Evolutionary conservation across 2,329 filamentous ascomycete genomes (phyloP).

Genomic region (Arthrobotrys pseudoclavata): DNA sequence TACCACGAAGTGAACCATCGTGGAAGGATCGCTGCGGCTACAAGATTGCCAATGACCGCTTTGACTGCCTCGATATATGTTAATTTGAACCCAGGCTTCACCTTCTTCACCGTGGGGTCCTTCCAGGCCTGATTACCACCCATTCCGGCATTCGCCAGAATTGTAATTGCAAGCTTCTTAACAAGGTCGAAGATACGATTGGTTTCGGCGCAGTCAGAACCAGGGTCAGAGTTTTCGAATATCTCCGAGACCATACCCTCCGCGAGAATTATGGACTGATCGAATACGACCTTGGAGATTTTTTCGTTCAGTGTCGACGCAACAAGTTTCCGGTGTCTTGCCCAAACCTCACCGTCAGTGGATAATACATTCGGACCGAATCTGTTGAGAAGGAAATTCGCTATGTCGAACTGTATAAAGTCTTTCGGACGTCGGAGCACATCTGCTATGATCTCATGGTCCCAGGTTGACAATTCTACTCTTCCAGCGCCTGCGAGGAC

Average conservation of each 20-base stretch:
- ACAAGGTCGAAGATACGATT: constrained; percentile 64
- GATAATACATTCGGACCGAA: constrained; percentile 66
- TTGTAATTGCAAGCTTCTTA: constrained; percentile 65
- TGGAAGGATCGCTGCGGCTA: constrained; percentile 30
- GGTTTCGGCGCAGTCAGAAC: constrained; percentile 26
- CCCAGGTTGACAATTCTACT: constrained; percentile 41
- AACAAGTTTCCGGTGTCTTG: constrained; percentile 64
- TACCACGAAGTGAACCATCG: constrained; percentile 36
- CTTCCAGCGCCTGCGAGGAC: constrained; percentile 28
- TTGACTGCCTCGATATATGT: constrained; percentile 63
- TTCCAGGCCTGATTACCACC: constrained; percentile 62
- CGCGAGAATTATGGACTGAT: constrained; percentile 63
- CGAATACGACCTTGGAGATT: constrained; percentile 64
- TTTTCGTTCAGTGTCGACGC: constrained; percentile 65
- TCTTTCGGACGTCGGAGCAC: constrained; percentile 66
- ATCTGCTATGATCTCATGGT: constrained; percentile 33
- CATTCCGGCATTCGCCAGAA: constrained; percentile 64
- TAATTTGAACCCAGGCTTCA: constrained; percentile 63
- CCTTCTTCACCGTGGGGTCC: constrained; percentile 21
- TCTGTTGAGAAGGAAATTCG: constrained; percentile 64
- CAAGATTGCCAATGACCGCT: constrained; percentile 26
- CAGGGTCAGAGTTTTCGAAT: constrained; percentile 23
- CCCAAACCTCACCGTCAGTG: constrained; percentile 64
- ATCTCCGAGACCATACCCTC: constrained; percentile 63
- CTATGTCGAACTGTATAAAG: constrained; percentile 64